Conservation (phyloP, 2,329 filamentous ascomycete genomes). For the Aspergillus sp. region DNA sequence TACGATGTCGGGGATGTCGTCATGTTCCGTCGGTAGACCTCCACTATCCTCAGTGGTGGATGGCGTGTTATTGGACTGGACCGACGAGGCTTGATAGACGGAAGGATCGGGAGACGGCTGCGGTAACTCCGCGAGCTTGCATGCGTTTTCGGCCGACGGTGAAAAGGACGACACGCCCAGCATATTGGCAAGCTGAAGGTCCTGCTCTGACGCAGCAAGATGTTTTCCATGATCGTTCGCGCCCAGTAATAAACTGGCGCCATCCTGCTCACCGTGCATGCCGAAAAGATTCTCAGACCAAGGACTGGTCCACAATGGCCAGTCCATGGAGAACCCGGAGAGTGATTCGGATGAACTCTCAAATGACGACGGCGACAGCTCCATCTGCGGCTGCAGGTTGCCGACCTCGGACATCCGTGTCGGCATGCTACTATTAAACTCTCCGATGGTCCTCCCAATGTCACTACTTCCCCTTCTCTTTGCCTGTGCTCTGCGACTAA, state of each 20-base stretch:
- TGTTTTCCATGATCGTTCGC: background rate
- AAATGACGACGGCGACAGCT: background rate
- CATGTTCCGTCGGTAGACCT: background rate
- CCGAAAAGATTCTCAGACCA: background rate
- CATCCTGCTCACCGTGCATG: background rate
- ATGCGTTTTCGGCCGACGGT: background rate
- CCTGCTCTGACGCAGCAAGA: background rate
- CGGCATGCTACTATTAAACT: background rate
- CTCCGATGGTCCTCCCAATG: background rate
- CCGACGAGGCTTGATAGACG: background rate
- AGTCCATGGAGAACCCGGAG: background rate
- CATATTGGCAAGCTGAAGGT: background rate
- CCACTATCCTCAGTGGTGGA: background rate
- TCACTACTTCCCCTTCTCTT: background rate
- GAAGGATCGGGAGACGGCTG: background rate
- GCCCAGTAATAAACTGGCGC: background rate
- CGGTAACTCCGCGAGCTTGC: background rate
- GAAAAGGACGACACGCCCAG: background rate
- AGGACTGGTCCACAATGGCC: background rate
- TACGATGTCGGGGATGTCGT: background rate
- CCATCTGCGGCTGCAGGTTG: background rate
- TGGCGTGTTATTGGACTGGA: background rate
- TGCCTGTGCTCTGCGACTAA: background rate
- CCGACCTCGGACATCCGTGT: background rate
- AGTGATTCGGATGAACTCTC: background rate